phyloP scores from a whole-genome alignment of 73 alveolate genomes.

The Tetrahymena malaccensis region DNA sequence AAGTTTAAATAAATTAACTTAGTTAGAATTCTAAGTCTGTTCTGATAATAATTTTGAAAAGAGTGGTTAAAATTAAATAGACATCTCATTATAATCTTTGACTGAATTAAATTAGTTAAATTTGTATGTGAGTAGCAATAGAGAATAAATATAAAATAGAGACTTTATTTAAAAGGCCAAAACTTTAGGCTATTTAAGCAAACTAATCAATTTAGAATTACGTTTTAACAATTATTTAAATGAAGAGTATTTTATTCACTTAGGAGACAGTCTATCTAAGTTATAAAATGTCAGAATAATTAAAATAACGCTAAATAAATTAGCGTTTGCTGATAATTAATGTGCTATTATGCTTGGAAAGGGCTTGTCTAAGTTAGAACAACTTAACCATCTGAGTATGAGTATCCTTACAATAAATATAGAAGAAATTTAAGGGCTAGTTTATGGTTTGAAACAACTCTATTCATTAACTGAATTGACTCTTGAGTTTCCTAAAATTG shows the following conservation, averaged over 20 bases:
- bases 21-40: background rate
- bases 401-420: no score
- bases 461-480: no score
- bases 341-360: background rate
- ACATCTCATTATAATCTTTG: background rate
- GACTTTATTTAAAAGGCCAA: background rate
- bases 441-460: no score
- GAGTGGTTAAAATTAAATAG: background rate
- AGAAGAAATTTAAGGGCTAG: background rate
- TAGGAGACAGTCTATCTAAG: background rate
- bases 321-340: background rate
- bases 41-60: background rate
- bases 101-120: no score
- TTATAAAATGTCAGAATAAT: background rate
- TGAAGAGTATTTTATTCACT: background rate
- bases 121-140: no score
- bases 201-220: no score
- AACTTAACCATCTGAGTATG: background rate
- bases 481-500: no score
- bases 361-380: background rate
- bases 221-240: no score
- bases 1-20: background rate
- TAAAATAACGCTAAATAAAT: no score
- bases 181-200: background rate
- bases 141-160: background rate